A percentile compares a stretch with the other conserved stretches of the same genome.
Evolutionary conservation across 768 basidiomycete species (phyloP).

Genomic region (Pisolithus microcarpus): DNA sequence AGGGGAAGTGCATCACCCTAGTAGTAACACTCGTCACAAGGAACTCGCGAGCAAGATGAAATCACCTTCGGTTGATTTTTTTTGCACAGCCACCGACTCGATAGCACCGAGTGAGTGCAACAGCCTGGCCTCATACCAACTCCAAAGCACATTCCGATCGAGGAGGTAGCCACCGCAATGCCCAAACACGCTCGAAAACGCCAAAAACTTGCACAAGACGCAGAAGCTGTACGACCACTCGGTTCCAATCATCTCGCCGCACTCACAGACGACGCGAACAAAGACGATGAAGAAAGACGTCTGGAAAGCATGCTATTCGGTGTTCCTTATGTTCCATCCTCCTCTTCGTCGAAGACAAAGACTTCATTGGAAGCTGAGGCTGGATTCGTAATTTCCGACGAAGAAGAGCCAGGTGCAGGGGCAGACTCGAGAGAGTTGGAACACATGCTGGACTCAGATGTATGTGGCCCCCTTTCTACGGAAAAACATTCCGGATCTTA

Average conservation of each 20-base stretch:
- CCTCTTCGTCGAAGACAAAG: constrained; percentile 17
- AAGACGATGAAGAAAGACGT: constrained; percentile 75
- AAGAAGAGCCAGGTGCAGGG: constrained; percentile 21
- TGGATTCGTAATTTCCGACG: constrained; percentile 25
- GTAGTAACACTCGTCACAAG: too few relatives aligned
- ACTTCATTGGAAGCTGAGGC: constrained; percentile 16
- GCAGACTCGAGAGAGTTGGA: constrained; percentile 46
- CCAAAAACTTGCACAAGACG: constrained; percentile 42
- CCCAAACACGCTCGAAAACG: constrained; percentile 57
- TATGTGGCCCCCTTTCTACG: constrained; percentile 31
- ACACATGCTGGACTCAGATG: constrained; percentile 68
- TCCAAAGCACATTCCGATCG: too few relatives aligned
- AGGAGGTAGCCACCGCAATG: constrained; percentile 32
- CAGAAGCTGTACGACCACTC: constrained; percentile 31
- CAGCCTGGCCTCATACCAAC: too few relatives aligned
- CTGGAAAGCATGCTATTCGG: constrained; percentile 76
- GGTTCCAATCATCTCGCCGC: constrained; percentile 16
- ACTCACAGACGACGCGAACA: constrained; percentile 42
- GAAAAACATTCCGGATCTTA: not conserved
- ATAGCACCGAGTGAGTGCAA: not conserved
- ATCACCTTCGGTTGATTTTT: not conserved
- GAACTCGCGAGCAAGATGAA: too few relatives aligned
- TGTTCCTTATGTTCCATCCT: constrained; percentile 37
- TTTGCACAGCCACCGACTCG: constrained; percentile 25
- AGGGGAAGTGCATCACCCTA: too few relatives aligned